These are phyloP conservation scores for Candida takata DNA, from an alignment of 805 yeast genomes.

Conservation along the genomic window DNA sequence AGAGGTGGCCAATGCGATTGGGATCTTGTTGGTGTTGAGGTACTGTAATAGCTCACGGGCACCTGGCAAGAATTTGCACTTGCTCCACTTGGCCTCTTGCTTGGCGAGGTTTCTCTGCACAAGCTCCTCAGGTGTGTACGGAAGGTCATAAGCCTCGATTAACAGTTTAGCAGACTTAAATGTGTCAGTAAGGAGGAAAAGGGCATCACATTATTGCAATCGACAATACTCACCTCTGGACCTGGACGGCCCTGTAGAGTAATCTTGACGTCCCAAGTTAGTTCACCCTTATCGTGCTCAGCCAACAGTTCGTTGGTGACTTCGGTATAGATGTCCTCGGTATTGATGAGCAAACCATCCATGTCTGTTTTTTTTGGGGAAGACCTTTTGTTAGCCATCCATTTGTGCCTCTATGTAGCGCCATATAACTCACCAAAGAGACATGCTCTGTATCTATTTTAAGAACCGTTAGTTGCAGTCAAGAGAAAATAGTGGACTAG, in stretches of 20 bases:
- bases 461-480: no score
- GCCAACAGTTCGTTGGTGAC: constrained; percentile 62
- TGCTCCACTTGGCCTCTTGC: constrained; percentile 53
- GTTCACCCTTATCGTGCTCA: constrained; percentile 65
- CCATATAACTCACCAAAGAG: constrained; percentile 51
- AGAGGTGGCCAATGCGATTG: constrained; percentile 89
- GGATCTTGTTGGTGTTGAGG: constrained; percentile 47
- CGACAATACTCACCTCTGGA: constrained; percentile 30
- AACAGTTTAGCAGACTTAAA: constrained; percentile 38
- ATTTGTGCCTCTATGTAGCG: neutral
- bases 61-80: constrained; percentile 71
- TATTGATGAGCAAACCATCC: constrained; percentile 92
- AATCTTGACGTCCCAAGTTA: constrained; percentile 87
- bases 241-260: constrained; percentile 91
- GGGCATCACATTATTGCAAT: neutral
- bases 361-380: constrained; percentile 45
- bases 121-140: constrained; percentile 61
- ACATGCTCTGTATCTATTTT: constrained; percentile 50
- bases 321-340: constrained; percentile 87
- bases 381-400: no score
- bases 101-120: constrained; percentile 41
- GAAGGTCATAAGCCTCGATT: constrained; percentile 61
- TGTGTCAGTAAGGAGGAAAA: neutral
- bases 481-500: no score
- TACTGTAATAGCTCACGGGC: constrained; percentile 61